Percentiles rank a stretch among this genome's conserved stretches.
Evolutionary conservation across 169 alveolate species (phyloP).

Genomic region (Plasmodium inui): DNA sequence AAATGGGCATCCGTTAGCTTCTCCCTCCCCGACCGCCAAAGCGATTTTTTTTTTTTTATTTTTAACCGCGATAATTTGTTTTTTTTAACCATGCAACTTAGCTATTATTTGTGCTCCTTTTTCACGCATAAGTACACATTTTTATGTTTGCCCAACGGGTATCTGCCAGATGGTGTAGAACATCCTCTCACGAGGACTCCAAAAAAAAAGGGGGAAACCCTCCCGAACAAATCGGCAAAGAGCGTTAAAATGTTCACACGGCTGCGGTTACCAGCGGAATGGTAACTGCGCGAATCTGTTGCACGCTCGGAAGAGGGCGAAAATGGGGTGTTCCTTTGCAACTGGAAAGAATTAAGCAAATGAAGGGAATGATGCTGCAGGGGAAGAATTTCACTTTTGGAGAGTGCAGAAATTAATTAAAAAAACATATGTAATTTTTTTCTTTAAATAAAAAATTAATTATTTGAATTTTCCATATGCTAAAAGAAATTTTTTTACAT

Average conservation of each 20-base stretch:
- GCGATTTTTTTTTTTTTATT: too few relatives aligned
- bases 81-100: background rate
- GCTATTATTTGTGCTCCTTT: background rate
- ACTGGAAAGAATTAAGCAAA: background rate
- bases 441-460: background rate
- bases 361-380: background rate
- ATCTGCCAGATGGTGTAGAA: background rate
- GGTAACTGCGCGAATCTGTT: background rate
- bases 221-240: background rate
- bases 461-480: background rate
- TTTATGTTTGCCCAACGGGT: background rate
- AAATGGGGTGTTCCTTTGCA: background rate
- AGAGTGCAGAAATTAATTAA: background rate
- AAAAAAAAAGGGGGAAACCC: background rate
- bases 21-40: background rate
- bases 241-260: background rate
- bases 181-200: background rate
- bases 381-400: too few relatives aligned
- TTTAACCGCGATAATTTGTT: background rate
- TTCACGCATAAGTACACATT: background rate
- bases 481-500: background rate
- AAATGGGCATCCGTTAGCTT: background rate
- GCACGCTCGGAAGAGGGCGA: background rate
- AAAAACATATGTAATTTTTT: background rate
- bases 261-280: background rate